A percentile compares a stretch with the other conserved stretches of the same genome.
Evolutionary conservation across 345 rosid genomes (phyloP).

Genomic region (Citrus inodora): DNA sequence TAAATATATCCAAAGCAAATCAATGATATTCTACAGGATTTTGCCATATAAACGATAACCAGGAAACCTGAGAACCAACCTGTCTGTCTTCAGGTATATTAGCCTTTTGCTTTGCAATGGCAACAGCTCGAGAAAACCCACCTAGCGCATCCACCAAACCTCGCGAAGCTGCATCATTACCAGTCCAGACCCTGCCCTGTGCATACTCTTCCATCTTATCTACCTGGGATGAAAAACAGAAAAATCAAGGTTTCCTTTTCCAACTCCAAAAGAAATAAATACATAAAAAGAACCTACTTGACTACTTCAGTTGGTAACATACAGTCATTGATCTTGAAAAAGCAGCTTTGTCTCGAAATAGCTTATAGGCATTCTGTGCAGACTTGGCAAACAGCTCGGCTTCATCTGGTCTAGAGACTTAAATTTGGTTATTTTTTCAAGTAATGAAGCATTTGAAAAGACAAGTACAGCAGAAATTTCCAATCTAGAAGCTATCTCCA

Average conservation of each 20-base stretch:
- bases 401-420: slow-evolving; percentile 72
- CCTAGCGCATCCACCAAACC: slow-evolving; percentile 89
- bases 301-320: slow-evolving; percentile 17
- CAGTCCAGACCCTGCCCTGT: slow-evolving; percentile 99
- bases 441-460: neutral
- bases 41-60: neutral
- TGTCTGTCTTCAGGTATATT: slow-evolving; percentile 61
- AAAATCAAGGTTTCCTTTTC: neutral
- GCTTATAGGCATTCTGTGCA: slow-evolving; percentile 73
- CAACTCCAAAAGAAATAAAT: neutral
- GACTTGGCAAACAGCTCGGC: slow-evolving; percentile 84
- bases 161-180: slow-evolving; percentile 75
- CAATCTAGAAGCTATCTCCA: neutral
- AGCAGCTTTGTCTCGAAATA: slow-evolving; percentile 90
- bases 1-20: neutral
- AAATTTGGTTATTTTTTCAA: slow-evolving; percentile 9
- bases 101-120: slow-evolving; percentile 81
- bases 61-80: slow-evolving; percentile 28
- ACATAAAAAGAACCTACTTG: neutral
- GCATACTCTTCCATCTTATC: slow-evolving; percentile 93
- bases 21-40: neutral
- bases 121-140: slow-evolving; percentile 82
- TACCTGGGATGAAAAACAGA: slow-evolving; percentile 34
- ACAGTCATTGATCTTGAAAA: slow-evolving; percentile 86
- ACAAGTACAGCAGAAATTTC: neutral